phyloP scores from a whole-genome alignment of 768 basidiomycete genomes.

The Leccinum truebloodii region DNA sequence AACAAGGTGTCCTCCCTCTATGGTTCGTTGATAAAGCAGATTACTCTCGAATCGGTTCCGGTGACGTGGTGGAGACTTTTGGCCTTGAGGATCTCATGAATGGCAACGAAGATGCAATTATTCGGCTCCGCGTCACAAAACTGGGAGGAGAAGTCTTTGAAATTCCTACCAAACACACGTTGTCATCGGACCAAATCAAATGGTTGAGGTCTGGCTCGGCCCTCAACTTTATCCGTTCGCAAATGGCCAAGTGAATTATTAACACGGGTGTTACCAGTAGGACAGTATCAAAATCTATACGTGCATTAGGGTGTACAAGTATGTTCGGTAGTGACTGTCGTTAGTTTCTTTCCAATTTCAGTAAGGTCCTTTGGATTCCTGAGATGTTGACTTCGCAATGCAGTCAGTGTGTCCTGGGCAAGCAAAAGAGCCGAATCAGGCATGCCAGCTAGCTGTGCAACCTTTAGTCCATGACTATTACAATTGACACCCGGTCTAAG shows the following conservation, averaged over 20 bases:
- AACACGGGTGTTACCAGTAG: not conserved
- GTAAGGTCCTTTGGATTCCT: slow-evolving; percentile 32
- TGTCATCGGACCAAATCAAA: slow-evolving; percentile 86
- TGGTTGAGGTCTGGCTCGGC: slow-evolving; percentile 92
- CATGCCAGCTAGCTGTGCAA: slow-evolving; percentile 86
- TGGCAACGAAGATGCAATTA: slow-evolving; percentile 42
- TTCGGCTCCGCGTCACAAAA: slow-evolving; percentile 66
- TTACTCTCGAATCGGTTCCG: slow-evolving; percentile 80
- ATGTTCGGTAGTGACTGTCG: slow-evolving; percentile 9
- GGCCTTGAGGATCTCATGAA: slow-evolving; percentile 73
- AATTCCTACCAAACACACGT: slow-evolving; percentile 80
- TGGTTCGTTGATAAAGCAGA: slow-evolving; percentile 89
- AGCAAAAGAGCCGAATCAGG: slow-evolving; percentile 61
- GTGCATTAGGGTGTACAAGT: not conserved
- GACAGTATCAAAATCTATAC: slow-evolving; percentile 4
- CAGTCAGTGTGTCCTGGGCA: slow-evolving; percentile 55
- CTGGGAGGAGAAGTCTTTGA: slow-evolving; percentile 61
- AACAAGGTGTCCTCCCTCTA: slow-evolving; percentile 97
- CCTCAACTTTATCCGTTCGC: slow-evolving; percentile 82
- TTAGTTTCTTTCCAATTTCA: slow-evolving; percentile 33
- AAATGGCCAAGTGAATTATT: slow-evolving; percentile 32
- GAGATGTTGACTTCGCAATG: slow-evolving; percentile 33
- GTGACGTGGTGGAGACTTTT: slow-evolving; percentile 79
- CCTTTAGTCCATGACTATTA: slow-evolving; percentile 89
- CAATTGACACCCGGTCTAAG: slow-evolving; percentile 83